Base-by-base conservation (phyloP, 1,284 basidiomycete genomes). In the Cryptococcus sp. region DNA sequence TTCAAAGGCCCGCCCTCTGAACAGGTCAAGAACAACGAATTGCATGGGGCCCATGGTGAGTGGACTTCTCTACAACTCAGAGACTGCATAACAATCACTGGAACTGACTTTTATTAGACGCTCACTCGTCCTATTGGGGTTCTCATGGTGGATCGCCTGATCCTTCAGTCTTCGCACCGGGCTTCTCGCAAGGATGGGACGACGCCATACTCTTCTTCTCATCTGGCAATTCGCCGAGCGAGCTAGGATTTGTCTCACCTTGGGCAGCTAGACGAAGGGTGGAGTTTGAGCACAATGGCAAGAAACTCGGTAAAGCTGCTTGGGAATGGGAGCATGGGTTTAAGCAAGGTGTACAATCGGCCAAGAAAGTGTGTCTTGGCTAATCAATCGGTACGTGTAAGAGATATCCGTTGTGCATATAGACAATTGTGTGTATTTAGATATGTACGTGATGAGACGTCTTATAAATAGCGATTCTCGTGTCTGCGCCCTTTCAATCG, bases 101-200 rank as follows among this genome's bases (percentile, higher is more conserved):
- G 1, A 29, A 39, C 26, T 22, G 38, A 40, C 49, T 40, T n/a
- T 11, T 29, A 0, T n/a, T 63, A 86, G 87, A 76, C 15, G 70
- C 79, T 29, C 86, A 89, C 63, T 70, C 66, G 13, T 73, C 75
- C 13, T 88, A 86, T 69, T 89, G 88, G 89, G 66, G 78, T 0
- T 81, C 43, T 60, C 81, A 66, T 22, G 76, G 73, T 40, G 76
- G 72, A 81, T 69, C 76, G 11, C 77, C 87, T 62, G 83, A 90
- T 61, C 86, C 88, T 59, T 83, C 82, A 77, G 81, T 86, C 15
- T 91, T 89, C 68, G 80, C 77, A 25, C 81, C 83, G 1, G 89
- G 87, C 1, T 91, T 87, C 69, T 60, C 78, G 2, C 74, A 80
- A 55, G 89, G 88, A 0, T 91, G 89, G 89, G 82, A 85, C 50